Evolutionary conservation across 2,329 filamentous ascomycete species (phyloP), one percentile per base, ranked within the genome.

Genomic region (Fusarium concolor): DNA sequence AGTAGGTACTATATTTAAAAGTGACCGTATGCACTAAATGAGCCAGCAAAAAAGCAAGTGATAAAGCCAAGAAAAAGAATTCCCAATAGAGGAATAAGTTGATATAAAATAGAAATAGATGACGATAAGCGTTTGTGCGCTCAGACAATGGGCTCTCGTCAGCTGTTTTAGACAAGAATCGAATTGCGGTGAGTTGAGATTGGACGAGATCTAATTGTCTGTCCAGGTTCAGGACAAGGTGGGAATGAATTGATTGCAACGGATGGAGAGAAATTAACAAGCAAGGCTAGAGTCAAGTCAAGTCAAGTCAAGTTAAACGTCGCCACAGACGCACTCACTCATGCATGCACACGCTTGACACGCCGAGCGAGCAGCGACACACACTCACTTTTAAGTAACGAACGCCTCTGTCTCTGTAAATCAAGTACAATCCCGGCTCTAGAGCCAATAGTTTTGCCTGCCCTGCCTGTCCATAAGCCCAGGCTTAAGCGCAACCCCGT

Each of bases 181-280:
- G 65, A 68, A 53, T 66, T 68, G 65, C 65, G 65, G 65, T 68
- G 65, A 68, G 61, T 14, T 31, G 29, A 12, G 29, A 31, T 31
- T 31, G 29, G 29, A 6, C 29, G 29, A 31, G 29, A 10, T 12
- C 29, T 31, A 31, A 31, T 31, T 31, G 29, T 31, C 29, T 10
- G 26, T 26, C 26, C 26, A 26, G 26, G 26, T 26, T 7, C 26
- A 6, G 26, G 26, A 26, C 26, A 26, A 26, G 26, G 26, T 26
- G 26, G 26, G 26, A 26, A 26, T 6, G 26, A 26, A 26, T 26
- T 26, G 8, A 26, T 26, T 26, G 26, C 26, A 26, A 26, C 9
- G 26, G 26, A 26, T 26, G 26, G 26, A 26, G 26, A 26, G 5
- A 26, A 26, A 26, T 26, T 26, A 26, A 26, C 26, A 31, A 31